Percentiles rank a stretch among this genome's conserved stretches.
phyloP scores from a whole-genome alignment of 176 grass and related monocot genomes.

The Ensete glaucum region DNA sequence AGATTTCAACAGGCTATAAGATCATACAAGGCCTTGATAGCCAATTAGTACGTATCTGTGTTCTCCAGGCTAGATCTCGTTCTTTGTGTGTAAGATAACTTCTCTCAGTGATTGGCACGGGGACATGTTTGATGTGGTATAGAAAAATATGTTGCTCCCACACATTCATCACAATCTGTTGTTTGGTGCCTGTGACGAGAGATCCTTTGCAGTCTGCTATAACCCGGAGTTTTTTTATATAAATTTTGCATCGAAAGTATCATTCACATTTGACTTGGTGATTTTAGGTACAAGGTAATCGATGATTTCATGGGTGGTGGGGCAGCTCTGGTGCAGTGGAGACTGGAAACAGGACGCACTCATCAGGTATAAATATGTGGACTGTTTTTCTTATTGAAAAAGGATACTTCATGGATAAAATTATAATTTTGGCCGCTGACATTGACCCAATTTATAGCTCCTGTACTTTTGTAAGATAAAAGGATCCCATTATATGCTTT shows the following conservation, averaged over 20 bases:
- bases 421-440: not conserved
- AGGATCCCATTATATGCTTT: no score
- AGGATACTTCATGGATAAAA: not conserved
- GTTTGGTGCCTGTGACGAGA: not conserved
- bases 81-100: no score
- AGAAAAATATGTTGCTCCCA: not conserved
- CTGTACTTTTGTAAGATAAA: no score
- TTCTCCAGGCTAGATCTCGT: no score
- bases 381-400: not conserved
- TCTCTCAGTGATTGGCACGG: not conserved
- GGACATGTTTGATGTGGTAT: not conserved
- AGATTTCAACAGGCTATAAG: no score
- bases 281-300: conserved; percentile 73
- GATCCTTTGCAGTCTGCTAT: not conserved
- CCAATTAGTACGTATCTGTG: no score
- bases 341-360: conserved; percentile 81
- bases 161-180: not conserved
- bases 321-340: conserved; percentile 81
- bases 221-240: not conserved
- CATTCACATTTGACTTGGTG: not conserved
- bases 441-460: not conserved
- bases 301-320: conserved; percentile 56
- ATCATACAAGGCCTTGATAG: no score
- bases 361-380: conserved; percentile 50
- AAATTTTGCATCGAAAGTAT: not conserved